A percentile compares a stretch with the other conserved stretches of the same genome.
These are phyloP conservation scores for Gleditsia sinensis DNA, from an alignment of 306 rosid species.

Conservation along the genomic window DNA sequence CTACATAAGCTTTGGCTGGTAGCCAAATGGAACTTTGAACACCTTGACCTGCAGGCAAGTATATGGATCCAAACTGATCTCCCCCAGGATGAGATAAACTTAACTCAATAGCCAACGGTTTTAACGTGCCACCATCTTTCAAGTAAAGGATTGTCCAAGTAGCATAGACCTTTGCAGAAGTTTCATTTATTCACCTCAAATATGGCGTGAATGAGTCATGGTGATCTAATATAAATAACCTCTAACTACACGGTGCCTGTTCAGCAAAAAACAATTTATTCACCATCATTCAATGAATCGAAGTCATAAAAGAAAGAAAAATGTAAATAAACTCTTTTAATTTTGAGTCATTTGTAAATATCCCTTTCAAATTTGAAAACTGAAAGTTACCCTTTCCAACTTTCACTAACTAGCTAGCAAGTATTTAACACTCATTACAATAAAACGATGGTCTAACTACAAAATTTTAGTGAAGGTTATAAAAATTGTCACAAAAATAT, in stretches of 20 bases:
- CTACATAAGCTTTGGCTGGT: no score
- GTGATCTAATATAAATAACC: slow-evolving; percentile 57
- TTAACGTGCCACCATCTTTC: slow-evolving; percentile 58
- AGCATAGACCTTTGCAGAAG: slow-evolving; percentile 49
- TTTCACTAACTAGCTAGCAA: no score
- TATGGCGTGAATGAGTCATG: slow-evolving; percentile 57
- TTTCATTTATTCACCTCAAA: slow-evolving; percentile 46
- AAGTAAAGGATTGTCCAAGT: slow-evolving; percentile 56
- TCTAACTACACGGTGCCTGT: slow-evolving; percentile 53
- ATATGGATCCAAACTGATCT: slow-evolving; percentile 46
- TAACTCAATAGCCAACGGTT: slow-evolving; percentile 57
- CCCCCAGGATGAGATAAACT: slow-evolving; percentile 58
- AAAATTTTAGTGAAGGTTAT: no score
- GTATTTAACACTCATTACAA: no score
- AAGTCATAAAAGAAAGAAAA: no score
- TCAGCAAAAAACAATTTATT: not conserved
- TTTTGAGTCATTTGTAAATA: no score
- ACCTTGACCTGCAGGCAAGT: slow-evolving; percentile 51
- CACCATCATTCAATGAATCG: no score
- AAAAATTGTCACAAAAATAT: no score
- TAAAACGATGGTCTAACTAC: no score
- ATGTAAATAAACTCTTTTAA: no score
- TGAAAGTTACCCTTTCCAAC: no score
- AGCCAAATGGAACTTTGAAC: slow-evolving; percentile 50
- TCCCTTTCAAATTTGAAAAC: no score